A percentile compares a stretch with the other conserved stretches of the same genome.
These are phyloP conservation scores for Protomyces inouyei DNA, from an alignment of 1,139 yeast species.

Conservation along the genomic window DNA sequence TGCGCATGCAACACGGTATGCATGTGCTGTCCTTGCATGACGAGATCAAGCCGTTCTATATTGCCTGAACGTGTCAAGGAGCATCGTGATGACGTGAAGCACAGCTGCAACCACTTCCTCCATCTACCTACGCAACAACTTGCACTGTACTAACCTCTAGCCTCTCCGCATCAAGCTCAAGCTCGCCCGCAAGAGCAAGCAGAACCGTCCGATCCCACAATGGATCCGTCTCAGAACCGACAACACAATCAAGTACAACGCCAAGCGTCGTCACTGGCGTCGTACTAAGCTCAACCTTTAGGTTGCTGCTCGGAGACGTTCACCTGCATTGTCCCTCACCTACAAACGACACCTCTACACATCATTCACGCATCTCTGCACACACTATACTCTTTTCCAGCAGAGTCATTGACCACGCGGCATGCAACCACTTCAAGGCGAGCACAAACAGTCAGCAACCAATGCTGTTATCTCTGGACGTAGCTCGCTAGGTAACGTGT, in stretches of 20 bases:
- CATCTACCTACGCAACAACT: neutral
- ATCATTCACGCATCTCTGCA: constrained; percentile 3
- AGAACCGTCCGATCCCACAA: constrained; percentile 99
- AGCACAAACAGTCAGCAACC: neutral
- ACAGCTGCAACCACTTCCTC: too few species aligned
- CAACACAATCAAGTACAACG: constrained; percentile 66
- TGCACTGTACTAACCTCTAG: constrained; percentile 43
- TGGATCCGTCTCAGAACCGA: constrained; percentile 99
- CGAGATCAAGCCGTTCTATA: too few species aligned
- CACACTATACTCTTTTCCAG: neutral
- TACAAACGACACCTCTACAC: neutral
- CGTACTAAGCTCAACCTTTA: constrained; percentile 98
- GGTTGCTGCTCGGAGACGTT: constrained; percentile 38
- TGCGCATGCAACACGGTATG: too few species aligned
- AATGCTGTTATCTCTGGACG: constrained; percentile 41
- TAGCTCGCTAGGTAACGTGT: constrained; percentile 31
- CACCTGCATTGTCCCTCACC: neutral
- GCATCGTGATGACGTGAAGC: too few species aligned
- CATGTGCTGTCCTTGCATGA: too few species aligned
- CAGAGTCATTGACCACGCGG: neutral
- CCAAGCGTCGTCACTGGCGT: constrained; percentile 84
- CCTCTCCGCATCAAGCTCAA: constrained; percentile 97
- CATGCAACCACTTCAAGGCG: neutral
- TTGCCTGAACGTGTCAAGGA: too few species aligned
- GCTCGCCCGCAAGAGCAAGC: constrained; percentile 98